These are phyloP conservation scores for Brassica rapa DNA, from an alignment of 345 rosid species.

Conservation along the genomic window DNA sequence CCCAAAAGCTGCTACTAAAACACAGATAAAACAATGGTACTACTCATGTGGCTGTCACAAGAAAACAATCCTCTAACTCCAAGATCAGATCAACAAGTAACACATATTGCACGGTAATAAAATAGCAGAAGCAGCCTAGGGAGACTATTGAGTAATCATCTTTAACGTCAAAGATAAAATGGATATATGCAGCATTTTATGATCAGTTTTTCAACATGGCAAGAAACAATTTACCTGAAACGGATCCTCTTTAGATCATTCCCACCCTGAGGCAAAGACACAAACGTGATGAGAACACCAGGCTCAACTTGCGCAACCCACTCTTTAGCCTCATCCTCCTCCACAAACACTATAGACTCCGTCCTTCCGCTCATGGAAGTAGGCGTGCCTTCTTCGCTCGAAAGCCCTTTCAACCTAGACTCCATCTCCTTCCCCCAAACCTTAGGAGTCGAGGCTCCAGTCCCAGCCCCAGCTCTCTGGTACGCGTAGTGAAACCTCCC, in stretches of 20 bases:
- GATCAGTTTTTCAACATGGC: background rate
- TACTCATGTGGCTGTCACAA: background rate
- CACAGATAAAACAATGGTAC: background rate
- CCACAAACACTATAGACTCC: constrained; percentile 73
- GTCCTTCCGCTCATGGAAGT: constrained; percentile 76
- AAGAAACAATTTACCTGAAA: constrained; percentile 60
- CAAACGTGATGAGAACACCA: constrained; percentile 91
- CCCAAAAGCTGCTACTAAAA: background rate
- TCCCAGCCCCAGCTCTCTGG: constrained; percentile 46
- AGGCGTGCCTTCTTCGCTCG: constrained; percentile 93
- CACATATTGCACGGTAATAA: background rate
- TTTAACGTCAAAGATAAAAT: too few species aligned
- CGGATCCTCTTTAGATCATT: constrained; percentile 92
- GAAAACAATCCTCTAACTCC: constrained; percentile 1
- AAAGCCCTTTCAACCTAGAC: constrained; percentile 70
- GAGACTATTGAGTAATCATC: too few species aligned
- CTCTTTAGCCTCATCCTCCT: constrained; percentile 91
- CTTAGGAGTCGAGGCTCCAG: constrained; percentile 65
- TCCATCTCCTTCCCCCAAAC: constrained; percentile 84
- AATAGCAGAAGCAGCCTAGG: background rate
- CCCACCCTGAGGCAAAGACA: constrained; percentile 87
- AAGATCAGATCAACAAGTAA: background rate
- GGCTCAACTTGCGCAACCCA: constrained; percentile 99
- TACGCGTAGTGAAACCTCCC: constrained; percentile 72
- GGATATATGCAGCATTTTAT: too few species aligned